These are phyloP conservation scores for Mallotus repandus DNA, from an alignment of 441 rosid genomes.

Conservation along the genomic window DNA sequence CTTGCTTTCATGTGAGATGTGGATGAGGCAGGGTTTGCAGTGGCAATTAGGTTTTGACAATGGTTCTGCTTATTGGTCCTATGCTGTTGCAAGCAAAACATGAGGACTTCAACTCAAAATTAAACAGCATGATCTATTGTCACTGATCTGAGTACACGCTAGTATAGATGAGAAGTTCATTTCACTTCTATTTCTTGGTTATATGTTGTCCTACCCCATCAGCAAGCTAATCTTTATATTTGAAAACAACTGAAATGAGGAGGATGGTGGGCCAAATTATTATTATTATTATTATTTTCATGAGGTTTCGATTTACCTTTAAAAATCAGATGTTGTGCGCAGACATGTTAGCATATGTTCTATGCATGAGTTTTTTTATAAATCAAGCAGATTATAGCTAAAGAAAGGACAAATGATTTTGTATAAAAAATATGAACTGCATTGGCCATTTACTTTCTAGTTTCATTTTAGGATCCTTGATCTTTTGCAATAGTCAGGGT, in stretches of 20 bases:
- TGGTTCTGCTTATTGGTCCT: neutral
- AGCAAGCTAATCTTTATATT: neutral
- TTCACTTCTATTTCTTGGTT: no score
- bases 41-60: neutral
- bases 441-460: neutral
- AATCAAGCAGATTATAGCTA: neutral
- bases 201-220: neutral
- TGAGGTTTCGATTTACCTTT: conserved; percentile 2
- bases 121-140: neutral
- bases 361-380: neutral
- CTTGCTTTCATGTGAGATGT: neutral
- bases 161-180: neutral
- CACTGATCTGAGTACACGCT: neutral
- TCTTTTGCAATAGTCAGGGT: conserved; percentile 4
- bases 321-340: neutral
- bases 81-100: neutral
- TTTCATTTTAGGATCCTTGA: conserved; percentile 1
- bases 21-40: neutral
- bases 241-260: neutral
- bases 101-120: no score
- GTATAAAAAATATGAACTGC: neutral
- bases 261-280: neutral
- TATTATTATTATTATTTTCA: neutral
- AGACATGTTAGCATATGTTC: neutral
- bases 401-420: neutral